Percentiles rank a stretch among this genome's conserved stretches.
Conservation (phyloP, 257 asterid genomes). For the Plectranthus barbatus region DNA sequence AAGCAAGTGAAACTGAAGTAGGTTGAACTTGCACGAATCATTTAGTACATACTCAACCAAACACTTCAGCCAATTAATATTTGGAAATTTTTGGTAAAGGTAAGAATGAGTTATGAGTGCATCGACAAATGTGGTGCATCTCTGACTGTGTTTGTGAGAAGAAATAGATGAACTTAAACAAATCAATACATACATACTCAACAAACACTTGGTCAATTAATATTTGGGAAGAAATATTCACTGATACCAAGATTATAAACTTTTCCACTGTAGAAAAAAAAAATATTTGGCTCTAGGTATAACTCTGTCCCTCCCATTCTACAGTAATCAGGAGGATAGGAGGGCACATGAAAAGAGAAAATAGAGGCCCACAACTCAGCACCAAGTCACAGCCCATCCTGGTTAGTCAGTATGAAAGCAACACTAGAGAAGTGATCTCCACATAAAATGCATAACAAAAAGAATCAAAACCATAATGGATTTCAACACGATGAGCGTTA, state of each 20-base stretch:
- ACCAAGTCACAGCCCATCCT: too few relatives aligned
- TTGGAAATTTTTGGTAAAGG: background rate
- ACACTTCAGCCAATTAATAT: background rate
- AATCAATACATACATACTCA: background rate
- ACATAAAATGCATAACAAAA: background rate
- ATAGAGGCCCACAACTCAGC: background rate
- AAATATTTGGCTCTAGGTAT: background rate
- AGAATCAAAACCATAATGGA: constrained; percentile 5
- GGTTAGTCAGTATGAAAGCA: background rate
- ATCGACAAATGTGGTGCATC: background rate
- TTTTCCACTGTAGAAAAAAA: background rate
- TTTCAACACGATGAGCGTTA: background rate
- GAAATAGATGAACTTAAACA: background rate
- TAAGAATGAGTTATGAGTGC: background rate
- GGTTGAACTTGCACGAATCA: background rate
- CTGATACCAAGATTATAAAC: too few relatives aligned
- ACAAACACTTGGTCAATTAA: background rate
- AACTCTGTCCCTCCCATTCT: background rate
- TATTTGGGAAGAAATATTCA: background rate
- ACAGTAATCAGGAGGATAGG: background rate
- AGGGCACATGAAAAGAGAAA: background rate
- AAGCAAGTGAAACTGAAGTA: background rate
- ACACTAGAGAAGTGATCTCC: background rate
- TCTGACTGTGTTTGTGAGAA: background rate
- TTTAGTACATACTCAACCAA: background rate